These are phyloP conservation scores for Capsicum rhomboideum DNA, from an alignment of 257 asterid species.

Conservation along the genomic window DNA sequence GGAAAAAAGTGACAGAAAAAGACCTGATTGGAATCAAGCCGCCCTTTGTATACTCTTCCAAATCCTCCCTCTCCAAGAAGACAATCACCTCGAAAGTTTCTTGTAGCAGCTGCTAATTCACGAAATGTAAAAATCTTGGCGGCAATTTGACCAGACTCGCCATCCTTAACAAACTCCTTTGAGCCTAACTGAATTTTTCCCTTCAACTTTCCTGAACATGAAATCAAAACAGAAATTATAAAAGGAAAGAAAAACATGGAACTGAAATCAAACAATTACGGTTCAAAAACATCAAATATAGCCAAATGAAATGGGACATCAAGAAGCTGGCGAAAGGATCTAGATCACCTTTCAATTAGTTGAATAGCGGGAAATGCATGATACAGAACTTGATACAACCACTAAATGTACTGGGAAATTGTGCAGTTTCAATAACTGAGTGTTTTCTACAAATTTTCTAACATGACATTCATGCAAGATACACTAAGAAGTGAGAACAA, in stretches of 20 bases:
- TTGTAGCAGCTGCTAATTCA: conserved; percentile 76
- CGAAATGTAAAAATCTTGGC: conserved; percentile 73
- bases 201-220: conserved; percentile 30
- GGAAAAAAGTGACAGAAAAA: background rate
- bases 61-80: conserved; percentile 93
- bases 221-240: background rate
- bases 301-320: background rate
- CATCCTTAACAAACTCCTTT: conserved; percentile 37
- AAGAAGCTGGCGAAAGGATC: background rate
- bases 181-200: conserved; percentile 9
- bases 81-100: conserved; percentile 59
- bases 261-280: background rate
- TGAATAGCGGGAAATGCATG: background rate
- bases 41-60: conserved; percentile 87
- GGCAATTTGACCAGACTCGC: conserved; percentile 50
- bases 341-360: background rate
- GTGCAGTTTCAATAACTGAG: background rate
- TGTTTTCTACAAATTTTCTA: background rate
- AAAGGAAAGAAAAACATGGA: background rate
- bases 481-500: background rate
- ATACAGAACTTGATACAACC: background rate
- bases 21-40: conserved; percentile 64
- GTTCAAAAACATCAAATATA: background rate
- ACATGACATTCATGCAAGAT: background rate
- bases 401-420: background rate